phyloP scores from a whole-genome alignment of 2,329 filamentous ascomycete species.

The Neopestalotiopsis clavispora region DNA sequence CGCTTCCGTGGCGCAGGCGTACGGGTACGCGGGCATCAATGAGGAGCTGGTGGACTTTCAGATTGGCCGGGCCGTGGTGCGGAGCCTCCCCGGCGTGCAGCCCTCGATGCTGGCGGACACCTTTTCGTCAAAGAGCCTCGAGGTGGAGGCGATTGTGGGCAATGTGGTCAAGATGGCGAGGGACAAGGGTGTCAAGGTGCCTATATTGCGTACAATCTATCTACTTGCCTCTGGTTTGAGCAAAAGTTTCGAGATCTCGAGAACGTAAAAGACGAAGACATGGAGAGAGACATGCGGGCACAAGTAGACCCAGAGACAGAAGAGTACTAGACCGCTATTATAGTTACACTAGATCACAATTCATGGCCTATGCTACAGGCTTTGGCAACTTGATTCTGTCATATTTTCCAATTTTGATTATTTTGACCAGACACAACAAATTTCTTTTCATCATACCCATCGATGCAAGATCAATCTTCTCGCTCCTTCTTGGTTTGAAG shows the following conservation, averaged over 20 bases:
- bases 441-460: not conserved
- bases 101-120: conserved; percentile 39
- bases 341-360: too few relatives aligned
- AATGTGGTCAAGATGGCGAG: conserved; percentile 34
- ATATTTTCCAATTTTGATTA: too few relatives aligned
- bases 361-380: too few relatives aligned
- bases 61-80: conserved; percentile 25
- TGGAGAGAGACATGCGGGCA: not conserved
- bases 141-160: conserved; percentile 41
- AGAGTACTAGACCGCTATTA: not conserved
- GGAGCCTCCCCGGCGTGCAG: conserved; percentile 32
- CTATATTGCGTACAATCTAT: conserved; percentile 44
- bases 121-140: conserved; percentile 30
- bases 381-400: too few relatives aligned
- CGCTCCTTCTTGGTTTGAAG: not conserved
- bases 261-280: conserved; percentile 3
- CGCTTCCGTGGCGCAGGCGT: conserved; percentile 35
- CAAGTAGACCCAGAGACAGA: not conserved
- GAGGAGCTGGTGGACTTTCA: conserved; percentile 35
- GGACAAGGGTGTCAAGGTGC: conserved; percentile 31
- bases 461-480: not conserved
- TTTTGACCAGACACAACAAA: too few relatives aligned
- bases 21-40: conserved; percentile 34
- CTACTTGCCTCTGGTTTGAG: conserved; percentile 42
- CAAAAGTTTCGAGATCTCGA: conserved; percentile 25